Conservation (phyloP, 2,329 filamentous ascomycete genomes). For the Paecilomyces variotii region DNA sequence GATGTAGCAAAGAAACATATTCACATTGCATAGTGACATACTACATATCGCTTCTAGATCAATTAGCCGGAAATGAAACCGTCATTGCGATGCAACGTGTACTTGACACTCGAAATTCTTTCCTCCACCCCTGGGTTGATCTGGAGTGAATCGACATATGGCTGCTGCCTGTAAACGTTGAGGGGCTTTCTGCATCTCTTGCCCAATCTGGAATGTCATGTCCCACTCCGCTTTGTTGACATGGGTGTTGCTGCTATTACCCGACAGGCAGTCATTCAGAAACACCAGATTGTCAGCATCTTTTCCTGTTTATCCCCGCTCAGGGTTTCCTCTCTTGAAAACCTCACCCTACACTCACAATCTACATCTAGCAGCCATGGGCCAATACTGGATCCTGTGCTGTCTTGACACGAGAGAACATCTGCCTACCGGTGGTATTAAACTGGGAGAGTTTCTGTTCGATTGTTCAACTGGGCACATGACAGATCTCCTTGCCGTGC, state of each 20-base stretch:
- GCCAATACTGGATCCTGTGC: not conserved
- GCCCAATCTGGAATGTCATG: not conserved
- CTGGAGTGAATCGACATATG: no score
- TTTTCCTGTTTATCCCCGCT: no score
- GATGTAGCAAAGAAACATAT: no score
- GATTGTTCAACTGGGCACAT: not conserved
- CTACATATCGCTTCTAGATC: no score
- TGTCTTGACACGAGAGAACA: not conserved
- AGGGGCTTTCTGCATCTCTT: not conserved
- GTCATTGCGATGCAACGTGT: no score
- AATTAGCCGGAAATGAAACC: no score
- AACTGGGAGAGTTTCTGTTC: not conserved
- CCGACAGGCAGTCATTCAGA: not conserved
- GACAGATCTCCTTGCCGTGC: not conserved
- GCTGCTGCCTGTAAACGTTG: not conserved
- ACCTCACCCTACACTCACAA: no score
- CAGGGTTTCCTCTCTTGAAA: no score
- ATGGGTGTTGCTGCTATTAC: not conserved
- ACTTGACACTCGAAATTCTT: no score
- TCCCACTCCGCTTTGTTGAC: not conserved
- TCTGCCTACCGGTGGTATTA: not conserved
- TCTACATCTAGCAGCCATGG: not conserved
- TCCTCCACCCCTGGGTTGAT: no score
- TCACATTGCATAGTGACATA: no score
- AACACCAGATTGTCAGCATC: no score